phyloP scores from a whole-genome alignment of 164 flowering plant genomes.

The Cinnamomum micranthum region DNA sequence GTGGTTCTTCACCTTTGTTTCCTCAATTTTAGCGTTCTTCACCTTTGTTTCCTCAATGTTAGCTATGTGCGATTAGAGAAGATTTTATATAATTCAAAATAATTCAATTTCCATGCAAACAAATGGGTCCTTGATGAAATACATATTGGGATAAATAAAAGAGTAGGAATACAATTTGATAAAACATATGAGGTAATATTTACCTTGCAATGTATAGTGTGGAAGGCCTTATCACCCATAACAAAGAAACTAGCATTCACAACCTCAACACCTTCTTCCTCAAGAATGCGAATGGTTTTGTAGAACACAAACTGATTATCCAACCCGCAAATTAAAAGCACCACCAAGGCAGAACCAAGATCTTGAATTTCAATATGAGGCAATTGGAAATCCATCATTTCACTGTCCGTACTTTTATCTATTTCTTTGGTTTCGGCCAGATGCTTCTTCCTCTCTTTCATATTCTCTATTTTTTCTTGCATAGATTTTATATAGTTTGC shows the following conservation, averaged over 20 bases:
- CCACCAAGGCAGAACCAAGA: constrained; percentile 39
- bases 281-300: constrained; percentile 39
- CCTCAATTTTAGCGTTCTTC: too few species aligned
- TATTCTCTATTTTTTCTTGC: constrained; percentile 45
- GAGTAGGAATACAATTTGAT: too few species aligned
- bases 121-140: too few species aligned
- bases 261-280: constrained; percentile 63
- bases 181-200: not conserved
- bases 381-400: constrained; percentile 1
- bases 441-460: constrained; percentile 46
- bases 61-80: too few species aligned
- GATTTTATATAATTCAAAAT: too few species aligned
- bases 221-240: constrained; percentile 38
- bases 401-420: not conserved
- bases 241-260: constrained; percentile 47
- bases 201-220: constrained; percentile 63
- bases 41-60: too few species aligned
- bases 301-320: constrained; percentile 44
- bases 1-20: too few species aligned
- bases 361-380: constrained; percentile 43
- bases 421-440: constrained; percentile 15
- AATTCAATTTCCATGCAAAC: too few species aligned
- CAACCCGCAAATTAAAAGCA: constrained; percentile 41
- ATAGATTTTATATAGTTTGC: constrained; percentile 49
- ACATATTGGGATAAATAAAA: not conserved